Evolutionary conservation across 2,329 filamentous ascomycete genomes (phyloP), one percentile per base, ranked within the genome.

Genomic region (Escovopsis sp.): DNA sequence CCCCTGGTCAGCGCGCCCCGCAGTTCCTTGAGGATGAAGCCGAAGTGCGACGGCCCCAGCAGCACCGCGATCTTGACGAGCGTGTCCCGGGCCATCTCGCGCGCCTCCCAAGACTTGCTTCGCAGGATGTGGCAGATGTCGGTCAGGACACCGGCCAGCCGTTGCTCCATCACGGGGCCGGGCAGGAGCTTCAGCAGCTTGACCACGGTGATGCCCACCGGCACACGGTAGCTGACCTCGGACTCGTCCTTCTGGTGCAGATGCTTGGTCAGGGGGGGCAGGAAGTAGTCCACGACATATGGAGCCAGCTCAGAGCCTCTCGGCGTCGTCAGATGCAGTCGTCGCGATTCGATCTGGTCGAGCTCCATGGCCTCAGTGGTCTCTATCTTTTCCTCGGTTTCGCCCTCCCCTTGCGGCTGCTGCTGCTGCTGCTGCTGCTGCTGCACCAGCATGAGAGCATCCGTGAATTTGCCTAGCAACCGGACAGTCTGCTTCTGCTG

Each of bases 181-280:
- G 90, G 81, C 17, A 98, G 67, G 14, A 94, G 62, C 40, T 80
- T 81, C 35, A 98, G 63, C 13, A 96, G 68, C 56, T 94, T 94
- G 41, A 93, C 80, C 30, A 88, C 73, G 19, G 90, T 85, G 26
- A 94, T 73, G 18, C 86, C 87, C 5, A 94, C 80, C 1, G 88
- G 87, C 25, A 94, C 79, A 54, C 90, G 83, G 35, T 90, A 73
- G 59, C 87, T 94, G 55, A 98, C 88, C 34, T 86, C 87, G 1
- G 85, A 78, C 53, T 98, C 90, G 43, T 96, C 84, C 55, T 94
- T 96, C 48, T 93, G 78, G 48, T 94, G 87, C 19, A 96, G 70
- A 51, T 94, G 90, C 31, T 76, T 72, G n/a, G 79, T 69, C 23
- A 98, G 61, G 14, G 81, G 72, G 1, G 88, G 85, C 27, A 94